phyloP scores from a whole-genome alignment of 2,329 filamentous ascomycete genomes.

The Zarea fungicola region DNA sequence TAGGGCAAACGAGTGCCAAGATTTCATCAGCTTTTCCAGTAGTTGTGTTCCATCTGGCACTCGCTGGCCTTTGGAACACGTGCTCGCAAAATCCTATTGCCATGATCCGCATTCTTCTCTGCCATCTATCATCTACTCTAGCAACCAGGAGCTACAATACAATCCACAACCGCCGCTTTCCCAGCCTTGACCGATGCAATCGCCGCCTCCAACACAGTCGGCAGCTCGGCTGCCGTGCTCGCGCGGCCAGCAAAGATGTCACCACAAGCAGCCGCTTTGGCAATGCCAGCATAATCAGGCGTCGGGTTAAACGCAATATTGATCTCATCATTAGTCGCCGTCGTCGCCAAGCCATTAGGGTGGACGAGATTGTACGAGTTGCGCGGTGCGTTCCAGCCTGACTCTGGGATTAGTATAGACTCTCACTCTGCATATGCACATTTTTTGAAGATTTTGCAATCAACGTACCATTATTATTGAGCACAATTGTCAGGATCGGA shows the following conservation, averaged over 20 bases:
- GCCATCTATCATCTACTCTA: too few relatives aligned
- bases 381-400: conserved; percentile 52
- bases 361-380: conserved; percentile 53
- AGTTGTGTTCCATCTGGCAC: too few relatives aligned
- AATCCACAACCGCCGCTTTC: conserved; percentile 48
- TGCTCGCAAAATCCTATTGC: too few relatives aligned
- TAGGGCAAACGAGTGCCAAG: too few relatives aligned
- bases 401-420: conserved; percentile 11
- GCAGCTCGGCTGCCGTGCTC: conserved; percentile 41
- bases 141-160: conserved; percentile 28
- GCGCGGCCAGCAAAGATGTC: conserved; percentile 46
- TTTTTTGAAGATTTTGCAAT: not conserved
- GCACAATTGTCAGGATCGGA: conserved; percentile 48
- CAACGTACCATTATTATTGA: conserved; percentile 50
- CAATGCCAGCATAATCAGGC: conserved; percentile 56
- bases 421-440: too few relatives aligned
- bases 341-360: conserved; percentile 49
- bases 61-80: too few relatives aligned
- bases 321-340: conserved; percentile 55
- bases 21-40: too few relatives aligned
- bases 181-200: conserved; percentile 47
- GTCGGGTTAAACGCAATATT: conserved; percentile 56
- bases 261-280: conserved; percentile 53
- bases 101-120: too few relatives aligned
- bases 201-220: conserved; percentile 42